Evolutionary conservation across 306 rosid species (phyloP), one percentile per base, ranked within the genome.

Genomic region (Sphenostylis stenocarpa): DNA sequence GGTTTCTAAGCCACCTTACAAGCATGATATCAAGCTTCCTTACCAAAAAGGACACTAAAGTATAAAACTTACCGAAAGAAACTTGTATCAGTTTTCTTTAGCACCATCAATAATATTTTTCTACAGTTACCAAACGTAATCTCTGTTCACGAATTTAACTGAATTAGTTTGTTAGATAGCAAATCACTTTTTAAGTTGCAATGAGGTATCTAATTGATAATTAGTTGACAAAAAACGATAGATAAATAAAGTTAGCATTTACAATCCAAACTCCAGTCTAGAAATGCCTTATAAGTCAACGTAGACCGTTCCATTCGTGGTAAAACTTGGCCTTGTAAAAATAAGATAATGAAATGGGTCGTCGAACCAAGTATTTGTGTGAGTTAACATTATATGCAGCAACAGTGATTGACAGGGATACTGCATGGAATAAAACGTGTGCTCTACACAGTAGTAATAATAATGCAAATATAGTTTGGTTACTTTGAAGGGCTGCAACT

Each of bases 401-500:
- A 61, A 6, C 17, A 29, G 7, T 31, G 24, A 31, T 29, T 31
- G 44, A 62, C 26, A 34, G 2, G 26, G 26, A n/a, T 3, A 60
- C 66, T 57, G 41, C 41, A 58, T 28, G 41, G 12, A 6, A n/a
- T n/a, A n/a, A n/a, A n/a, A 60, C 12, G 43, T 60, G 21, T 60
- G 65, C 31, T 39, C 13, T 39, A 19, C 16, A 36, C 34, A 14
- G 8, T 17, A 62, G 68, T 62, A 17, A 36, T 33, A 63, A 17
- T 19, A 36, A 10, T 11, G 48, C 49, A n/a, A 2, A 36, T 3
- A 58, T 65, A 76, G 33, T 61, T 47, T 66, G 11, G 64, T 44
- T 26, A 61, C 44, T 47, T 39, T 24, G 80, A 34, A 29, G 41
- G 48, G 57, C 63, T 65, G 12, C 33, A 74, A 23, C 51, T 70